Evolutionary conservation across 148 eudicot species (phyloP).

Genomic region (Nyssa sinensis): DNA sequence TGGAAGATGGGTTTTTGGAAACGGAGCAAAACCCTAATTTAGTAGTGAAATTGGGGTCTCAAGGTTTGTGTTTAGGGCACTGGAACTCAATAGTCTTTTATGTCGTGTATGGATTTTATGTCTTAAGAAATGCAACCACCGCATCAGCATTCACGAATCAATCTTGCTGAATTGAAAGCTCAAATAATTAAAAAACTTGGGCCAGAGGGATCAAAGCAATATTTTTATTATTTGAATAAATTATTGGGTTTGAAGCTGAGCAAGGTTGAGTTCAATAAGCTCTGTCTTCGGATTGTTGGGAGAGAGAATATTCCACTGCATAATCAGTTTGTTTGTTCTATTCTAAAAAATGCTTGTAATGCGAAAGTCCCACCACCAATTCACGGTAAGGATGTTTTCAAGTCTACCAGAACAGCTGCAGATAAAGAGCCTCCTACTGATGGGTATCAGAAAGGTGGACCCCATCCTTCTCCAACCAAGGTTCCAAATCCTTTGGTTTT

Average conservation of each 20-base stretch:
- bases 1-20: constrained; percentile 33
- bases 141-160: constrained; percentile 42
- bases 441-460: constrained; percentile 31
- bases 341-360: constrained; percentile 61
- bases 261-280: constrained; percentile 55
- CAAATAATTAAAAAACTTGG: constrained; percentile 55
- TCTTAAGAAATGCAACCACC: constrained; percentile 49
- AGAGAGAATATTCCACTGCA: constrained; percentile 63
- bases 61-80: constrained; percentile 9
- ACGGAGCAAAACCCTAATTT: constrained; percentile 34
- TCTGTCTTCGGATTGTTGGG: constrained; percentile 51
- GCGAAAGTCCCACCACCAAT: constrained; percentile 45
- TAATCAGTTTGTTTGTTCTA: constrained; percentile 54
- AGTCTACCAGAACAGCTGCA: constrained; percentile 20
- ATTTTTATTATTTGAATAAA: constrained; percentile 43
- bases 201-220: constrained; percentile 46
- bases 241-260: constrained; percentile 49
- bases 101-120: constrained; percentile 29
- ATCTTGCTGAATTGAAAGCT: constrained; percentile 50
- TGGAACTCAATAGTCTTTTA: constrained; percentile 9
- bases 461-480: constrained; percentile 18
- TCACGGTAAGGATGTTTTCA: constrained; percentile 30
- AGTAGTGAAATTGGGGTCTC: constrained; percentile 20
- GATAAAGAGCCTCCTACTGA: constrained; percentile 31
- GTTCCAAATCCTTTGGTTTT: constrained; percentile 27